Evolutionary conservation across 208 protist genomes (phyloP), one percentile per base, ranked within the genome.

Genomic region (Acanthamoeba lenticulata): DNA sequence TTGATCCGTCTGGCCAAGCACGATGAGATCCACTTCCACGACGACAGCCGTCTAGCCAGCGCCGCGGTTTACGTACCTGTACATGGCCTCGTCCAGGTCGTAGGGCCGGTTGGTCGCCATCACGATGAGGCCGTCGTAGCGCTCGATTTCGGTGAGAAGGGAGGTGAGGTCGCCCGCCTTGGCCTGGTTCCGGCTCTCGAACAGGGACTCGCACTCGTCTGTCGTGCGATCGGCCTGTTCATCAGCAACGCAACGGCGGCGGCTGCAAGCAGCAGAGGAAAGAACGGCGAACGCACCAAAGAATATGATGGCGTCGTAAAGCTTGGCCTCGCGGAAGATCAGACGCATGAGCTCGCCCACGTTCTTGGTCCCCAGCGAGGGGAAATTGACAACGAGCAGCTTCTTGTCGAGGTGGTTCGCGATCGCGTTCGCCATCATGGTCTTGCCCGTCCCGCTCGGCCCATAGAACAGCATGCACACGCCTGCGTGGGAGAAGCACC

Each of bases 311-410:
- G 95, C 90, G 52, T 96, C 94, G 38, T 94, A 47, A 27, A 96
- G 81, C 92, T 97, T 97, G 47, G 96, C 96, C 91, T 97, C 94
- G 40, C 94, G 92, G 86, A 97, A 97, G 55, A 97, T 95, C 45
- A 95, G 74, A 36, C 79, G 77, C 6, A 97, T 92, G 27, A 86
- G 34, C 9, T 65, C 74, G 44, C 67, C 92, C 21, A 62, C 44
- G 36, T 86, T 5, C 52, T 81, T 85, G 40, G 6, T 72, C 0
- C 93, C 92, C 27, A 97, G 94, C 47, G 85, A 69, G 0, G 96
- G 85, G 57, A 94, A 96, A 72, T 97, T 96, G 89, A 97, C 69
- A 65, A 97, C 29, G 55, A 97, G 94, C n/a, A 97, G 36, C 38
- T 72, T 15, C 79, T 96, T 94, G 27, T 83, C 38, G 7, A 96